These are phyloP conservation scores for Cordyceps farinosa DNA, from an alignment of 2,329 filamentous ascomycete genomes.

Conservation along the genomic window DNA sequence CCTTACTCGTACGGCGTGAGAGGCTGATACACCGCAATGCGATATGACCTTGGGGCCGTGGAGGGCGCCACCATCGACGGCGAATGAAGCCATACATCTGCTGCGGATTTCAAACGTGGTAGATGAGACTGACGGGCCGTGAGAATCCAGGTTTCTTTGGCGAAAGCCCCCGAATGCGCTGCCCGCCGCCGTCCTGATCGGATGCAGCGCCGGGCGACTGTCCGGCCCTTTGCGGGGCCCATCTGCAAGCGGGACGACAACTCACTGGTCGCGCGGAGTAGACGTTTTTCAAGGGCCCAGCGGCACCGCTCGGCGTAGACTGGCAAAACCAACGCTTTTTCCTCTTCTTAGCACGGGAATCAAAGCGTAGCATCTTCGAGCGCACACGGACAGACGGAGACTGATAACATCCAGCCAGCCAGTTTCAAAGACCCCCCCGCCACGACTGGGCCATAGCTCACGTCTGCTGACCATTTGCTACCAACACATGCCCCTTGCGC, in stretches of 20 bases:
- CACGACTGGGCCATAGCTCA: not conserved
- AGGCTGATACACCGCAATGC: not conserved
- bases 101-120: no score
- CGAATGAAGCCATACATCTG: no score
- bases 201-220: not conserved
- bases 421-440: not conserved
- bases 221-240: not conserved
- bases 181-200: not conserved
- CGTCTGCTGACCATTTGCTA: not conserved
- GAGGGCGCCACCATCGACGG: not conserved
- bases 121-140: no score
- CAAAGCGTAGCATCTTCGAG: no score
- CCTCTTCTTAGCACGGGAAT: no score
- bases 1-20: slow-evolving; percentile 6
- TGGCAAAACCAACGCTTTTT: no score
- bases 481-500: no score
- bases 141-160: not conserved
- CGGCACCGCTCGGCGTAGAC: not conserved
- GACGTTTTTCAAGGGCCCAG: not conserved
- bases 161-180: not conserved
- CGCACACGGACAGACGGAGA: no score
- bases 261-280: not conserved
- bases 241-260: not conserved
- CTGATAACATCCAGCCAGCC: no score
- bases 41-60: not conserved